A percentile compares a stretch with the other conserved stretches of the same genome.
These are phyloP conservation scores for Beauveria sp. DNA, from an alignment of 2,329 filamentous ascomycete species.

Conservation along the genomic window DNA sequence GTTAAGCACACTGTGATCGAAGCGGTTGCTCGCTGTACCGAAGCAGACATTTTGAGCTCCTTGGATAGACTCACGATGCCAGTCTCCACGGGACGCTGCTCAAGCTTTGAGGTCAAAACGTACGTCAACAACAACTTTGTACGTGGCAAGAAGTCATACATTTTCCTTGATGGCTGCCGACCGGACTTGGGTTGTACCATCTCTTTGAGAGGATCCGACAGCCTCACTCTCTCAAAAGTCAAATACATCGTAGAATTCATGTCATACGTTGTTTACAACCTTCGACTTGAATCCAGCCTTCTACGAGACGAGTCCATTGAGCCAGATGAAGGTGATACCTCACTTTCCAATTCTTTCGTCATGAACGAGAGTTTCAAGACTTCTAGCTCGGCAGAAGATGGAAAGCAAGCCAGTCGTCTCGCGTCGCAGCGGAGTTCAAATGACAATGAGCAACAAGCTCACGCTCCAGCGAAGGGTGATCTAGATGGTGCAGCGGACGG, in stretches of 20 bases:
- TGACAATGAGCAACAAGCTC: slow-evolving; percentile 30
- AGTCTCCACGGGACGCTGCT: slow-evolving; percentile 70
- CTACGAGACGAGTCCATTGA: slow-evolving; percentile 89
- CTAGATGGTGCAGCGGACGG: slow-evolving; percentile 21
- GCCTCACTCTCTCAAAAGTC: slow-evolving; percentile 63
- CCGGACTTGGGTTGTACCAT: slow-evolving; percentile 93
- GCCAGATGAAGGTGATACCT: slow-evolving; percentile 50
- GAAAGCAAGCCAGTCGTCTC: slow-evolving; percentile 19
- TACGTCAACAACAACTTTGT: slow-evolving; percentile 72
- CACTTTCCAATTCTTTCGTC: slow-evolving; percentile 32
- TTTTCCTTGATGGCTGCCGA: slow-evolving; percentile 85
- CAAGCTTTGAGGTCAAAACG: slow-evolving; percentile 90
- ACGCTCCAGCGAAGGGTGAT: slow-evolving; percentile 23
- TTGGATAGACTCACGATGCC: slow-evolving; percentile 78
- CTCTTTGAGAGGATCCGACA: slow-evolving; percentile 74
- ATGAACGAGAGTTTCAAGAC: slow-evolving; percentile 33
- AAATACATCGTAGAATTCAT: slow-evolving; percentile 97
- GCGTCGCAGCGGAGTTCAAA: slow-evolving; percentile 26
- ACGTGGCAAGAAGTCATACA: slow-evolving; percentile 84
- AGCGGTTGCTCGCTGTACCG: slow-evolving; percentile 85
- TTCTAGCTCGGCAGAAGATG: slow-evolving; percentile 23
- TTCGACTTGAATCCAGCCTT: slow-evolving; percentile 89
- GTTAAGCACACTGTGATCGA: slow-evolving; percentile 95
- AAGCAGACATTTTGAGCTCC: slow-evolving; percentile 88
- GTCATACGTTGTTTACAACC: slow-evolving; percentile 97